Evolutionary conservation across 371 early-diverging fungal species (phyloP), one percentile per base, ranked within the genome.

Genomic region (Haplosporangium sp.): DNA sequence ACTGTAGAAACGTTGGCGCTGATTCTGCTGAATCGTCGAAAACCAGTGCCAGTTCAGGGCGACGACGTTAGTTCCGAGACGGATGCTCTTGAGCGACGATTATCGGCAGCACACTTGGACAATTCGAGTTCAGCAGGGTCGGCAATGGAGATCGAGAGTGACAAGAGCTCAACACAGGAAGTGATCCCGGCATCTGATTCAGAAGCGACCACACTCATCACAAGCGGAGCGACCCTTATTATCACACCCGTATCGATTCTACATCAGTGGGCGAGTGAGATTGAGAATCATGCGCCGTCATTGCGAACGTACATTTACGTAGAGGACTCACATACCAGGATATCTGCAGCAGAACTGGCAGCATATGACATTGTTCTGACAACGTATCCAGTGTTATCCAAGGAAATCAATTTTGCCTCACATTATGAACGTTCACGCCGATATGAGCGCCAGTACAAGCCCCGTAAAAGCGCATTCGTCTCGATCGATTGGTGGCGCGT

Each of bases 1-100:
- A 95, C 95, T 1, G 83, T 95, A 5, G 94, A 94, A 63, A 81
- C 80, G 21, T 65, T 87, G 43, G 85, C 83, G 9, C 64, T 86
- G 5, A 79, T 86, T 10, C 51, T 83, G 6, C 65, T 83, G 16
- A 83, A 86, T 55, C 73, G 55, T 6, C 67, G 74, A 14, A 43
- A 55, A 23, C 36, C 57, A 40, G 58, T 48, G 0, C 8, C 7
- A 2, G 29, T 23, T 5, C 20, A 37, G 6, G 16, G 9, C 18
- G 16, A 40, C 50, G 29, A 12, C 23, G 18, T 0, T 42, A 23
- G 23, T 4, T 43, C 40, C 0, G 59, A 54, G 13, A 41, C 62
- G 10, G 42, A 40, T 4, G 37, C 48, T 6, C 36, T 63, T 20
- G 69, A 76, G 20, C 21, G 59, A 16, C 59, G 46, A 12, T 43